A percentile compares a stretch with the other conserved stretches of the same genome.
phyloP scores from a whole-genome alignment of 2,329 filamentous ascomycete species.

The Phialemonium atrogriseum region DNA sequence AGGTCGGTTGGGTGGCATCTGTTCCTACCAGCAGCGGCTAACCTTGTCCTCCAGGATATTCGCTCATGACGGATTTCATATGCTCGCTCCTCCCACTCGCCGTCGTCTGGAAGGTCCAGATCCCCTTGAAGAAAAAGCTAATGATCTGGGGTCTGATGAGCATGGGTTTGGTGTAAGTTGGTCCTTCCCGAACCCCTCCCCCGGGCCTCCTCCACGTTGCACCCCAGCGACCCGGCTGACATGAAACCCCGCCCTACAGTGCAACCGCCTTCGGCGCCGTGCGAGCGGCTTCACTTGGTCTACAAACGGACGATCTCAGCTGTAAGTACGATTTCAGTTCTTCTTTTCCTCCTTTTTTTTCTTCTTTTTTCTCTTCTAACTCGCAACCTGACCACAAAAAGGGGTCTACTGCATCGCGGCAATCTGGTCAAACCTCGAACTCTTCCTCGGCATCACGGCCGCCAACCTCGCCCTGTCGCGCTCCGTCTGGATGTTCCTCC shows the following conservation, averaged over 20 bases:
- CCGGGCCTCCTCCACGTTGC: neutral
- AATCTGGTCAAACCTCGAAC: slow-evolving; percentile 13
- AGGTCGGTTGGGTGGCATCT: too few relatives aligned
- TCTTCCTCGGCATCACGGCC: slow-evolving; percentile 12
- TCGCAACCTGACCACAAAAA: too few relatives aligned
- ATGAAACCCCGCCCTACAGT: slow-evolving; percentile 3
- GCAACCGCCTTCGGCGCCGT: slow-evolving; percentile 18
- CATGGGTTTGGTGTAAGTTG: slow-evolving; percentile 17
- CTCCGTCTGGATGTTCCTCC: slow-evolving; percentile 15
- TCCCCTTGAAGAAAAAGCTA: slow-evolving; percentile 21
- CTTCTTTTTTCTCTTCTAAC: neutral
- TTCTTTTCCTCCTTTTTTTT: neutral
- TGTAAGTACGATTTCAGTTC: slow-evolving; percentile 17
- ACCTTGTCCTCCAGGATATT: slow-evolving; percentile 11
- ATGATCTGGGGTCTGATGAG: slow-evolving; percentile 24
- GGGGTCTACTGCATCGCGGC: slow-evolving; percentile 22
- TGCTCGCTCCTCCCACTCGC: slow-evolving; percentile 20
- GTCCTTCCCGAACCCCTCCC: neutral
- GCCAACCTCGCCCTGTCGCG: slow-evolving; percentile 14
- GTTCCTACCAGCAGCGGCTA: neutral
- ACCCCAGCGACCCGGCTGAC: neutral
- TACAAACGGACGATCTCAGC: slow-evolving; percentile 15
- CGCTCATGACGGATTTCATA: slow-evolving; percentile 16
- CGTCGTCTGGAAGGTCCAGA: slow-evolving; percentile 23
- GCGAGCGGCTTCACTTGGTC: slow-evolving; percentile 14